Evolutionary conservation across 768 basidiomycete species (phyloP).

Genomic region (Hypholoma fasciculare): DNA sequence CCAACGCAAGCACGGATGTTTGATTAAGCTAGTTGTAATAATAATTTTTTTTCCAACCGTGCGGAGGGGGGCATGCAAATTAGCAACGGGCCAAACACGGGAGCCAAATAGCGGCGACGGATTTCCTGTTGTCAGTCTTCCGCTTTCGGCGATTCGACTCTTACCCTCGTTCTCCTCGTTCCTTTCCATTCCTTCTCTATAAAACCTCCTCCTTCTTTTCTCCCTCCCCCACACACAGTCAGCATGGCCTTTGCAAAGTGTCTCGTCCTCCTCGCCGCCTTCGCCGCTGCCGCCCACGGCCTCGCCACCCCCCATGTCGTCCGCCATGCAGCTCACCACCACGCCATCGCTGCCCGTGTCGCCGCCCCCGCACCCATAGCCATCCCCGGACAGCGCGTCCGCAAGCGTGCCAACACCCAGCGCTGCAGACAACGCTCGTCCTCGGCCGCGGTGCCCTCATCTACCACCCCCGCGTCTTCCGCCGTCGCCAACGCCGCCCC

Average conservation of each 20-base stretch:
- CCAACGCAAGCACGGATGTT: slow-evolving; percentile 31
- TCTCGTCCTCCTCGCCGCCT: slow-evolving; percentile 43
- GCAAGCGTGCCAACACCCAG: slow-evolving; percentile 29
- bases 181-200: slow-evolving; percentile 13
- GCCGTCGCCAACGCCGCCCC: slow-evolving; percentile 2
- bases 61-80: slow-evolving; percentile 4
- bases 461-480: slow-evolving; percentile 6
- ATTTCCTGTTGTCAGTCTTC: not conserved
- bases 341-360: slow-evolving; percentile 45
- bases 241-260: slow-evolving; percentile 43
- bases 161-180: slow-evolving; percentile 7
- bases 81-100: slow-evolving; percentile 9
- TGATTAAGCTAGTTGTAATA: slow-evolving; percentile 12
- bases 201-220: slow-evolving; percentile 12
- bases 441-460: slow-evolving; percentile 19
- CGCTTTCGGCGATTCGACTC: slow-evolving; percentile 1
- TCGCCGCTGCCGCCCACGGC: slow-evolving; percentile 37
- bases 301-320: slow-evolving; percentile 42
- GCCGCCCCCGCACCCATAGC: slow-evolving; percentile 29
- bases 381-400: slow-evolving; percentile 18
- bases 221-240: slow-evolving; percentile 11
- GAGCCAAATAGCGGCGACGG: slow-evolving; percentile 12
- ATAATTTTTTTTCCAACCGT: slow-evolving; percentile 5
- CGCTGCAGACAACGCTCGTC: slow-evolving; percentile 38
- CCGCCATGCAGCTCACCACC: slow-evolving; percentile 38